Evolutionary conservation across 306 rosid species (phyloP).

Genomic region (apple (Malus domestica)): DNA sequence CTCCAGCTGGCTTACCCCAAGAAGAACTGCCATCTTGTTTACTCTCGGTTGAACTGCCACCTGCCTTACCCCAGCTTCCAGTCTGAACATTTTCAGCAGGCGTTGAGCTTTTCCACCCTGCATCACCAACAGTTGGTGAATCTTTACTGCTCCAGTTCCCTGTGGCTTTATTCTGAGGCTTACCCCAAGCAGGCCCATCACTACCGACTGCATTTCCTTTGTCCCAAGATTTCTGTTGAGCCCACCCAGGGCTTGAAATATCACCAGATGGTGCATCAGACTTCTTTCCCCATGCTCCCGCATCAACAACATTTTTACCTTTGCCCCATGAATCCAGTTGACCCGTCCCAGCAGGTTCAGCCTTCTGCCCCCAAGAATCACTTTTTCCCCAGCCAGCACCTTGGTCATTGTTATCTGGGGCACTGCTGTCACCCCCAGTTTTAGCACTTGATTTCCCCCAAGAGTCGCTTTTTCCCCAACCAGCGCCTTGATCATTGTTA

Average conservation of each 20-base stretch:
- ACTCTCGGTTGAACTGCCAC: neutral
- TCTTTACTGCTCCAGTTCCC: slow-evolving; percentile 10
- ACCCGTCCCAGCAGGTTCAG: slow-evolving; percentile 18
- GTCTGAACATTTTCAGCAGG: neutral
- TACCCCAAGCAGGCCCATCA: slow-evolving; percentile 24
- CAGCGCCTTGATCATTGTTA: neutral
- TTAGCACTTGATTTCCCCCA: neutral
- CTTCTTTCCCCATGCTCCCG: slow-evolving; percentile 24
- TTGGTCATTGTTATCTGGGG: slow-evolving; percentile 23
- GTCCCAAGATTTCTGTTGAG: slow-evolving; percentile 19
- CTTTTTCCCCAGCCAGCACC: slow-evolving; percentile 51
- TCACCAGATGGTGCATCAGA: slow-evolving; percentile 15
- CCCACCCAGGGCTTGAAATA: neutral
- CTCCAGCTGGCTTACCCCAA: slow-evolving; percentile 10
- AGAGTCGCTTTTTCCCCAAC: neutral
- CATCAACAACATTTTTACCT: slow-evolving; percentile 19
- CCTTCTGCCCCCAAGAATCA: slow-evolving; percentile 35
- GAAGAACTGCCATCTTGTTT: neutral
- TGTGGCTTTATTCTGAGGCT: slow-evolving; percentile 5
- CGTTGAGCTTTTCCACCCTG: slow-evolving; percentile 11
- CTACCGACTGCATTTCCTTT: neutral
- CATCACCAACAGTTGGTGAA: slow-evolving; percentile 9
- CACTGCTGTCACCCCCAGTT: neutral
- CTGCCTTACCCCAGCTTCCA: neutral
- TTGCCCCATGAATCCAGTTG: slow-evolving; percentile 28